A percentile compares a stretch with the other conserved stretches of the same genome.
Conservation (phyloP, 2,329 filamentous ascomycete species). For the Fusarium annulatum region DNA sequence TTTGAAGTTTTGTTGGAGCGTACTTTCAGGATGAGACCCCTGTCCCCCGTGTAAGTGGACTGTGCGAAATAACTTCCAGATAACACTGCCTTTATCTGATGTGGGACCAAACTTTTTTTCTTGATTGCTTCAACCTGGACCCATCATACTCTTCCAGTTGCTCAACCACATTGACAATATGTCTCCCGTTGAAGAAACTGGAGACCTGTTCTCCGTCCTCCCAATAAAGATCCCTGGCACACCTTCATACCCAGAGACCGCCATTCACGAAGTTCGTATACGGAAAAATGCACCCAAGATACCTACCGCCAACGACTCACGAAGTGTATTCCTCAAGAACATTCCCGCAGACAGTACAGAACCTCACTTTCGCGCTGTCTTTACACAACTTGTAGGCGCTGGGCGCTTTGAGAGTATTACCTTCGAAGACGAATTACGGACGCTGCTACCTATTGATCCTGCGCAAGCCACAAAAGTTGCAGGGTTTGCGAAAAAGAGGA, state of each 20-base stretch:
- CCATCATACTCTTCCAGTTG: not conserved
- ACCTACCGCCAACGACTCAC: constrained; percentile 76
- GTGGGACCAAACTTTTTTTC: constrained; percentile 40
- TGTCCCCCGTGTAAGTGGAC: constrained; percentile 12
- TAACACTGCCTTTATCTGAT: constrained; percentile 21
- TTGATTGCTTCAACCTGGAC: constrained; percentile 10
- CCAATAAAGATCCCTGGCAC: constrained; percentile 73
- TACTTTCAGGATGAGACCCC: not conserved
- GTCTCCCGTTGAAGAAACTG: constrained; percentile 41
- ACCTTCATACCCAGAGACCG: constrained; percentile 69
- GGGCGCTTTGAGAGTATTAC: constrained; percentile 81
- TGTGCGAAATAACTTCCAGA: constrained; percentile 6
- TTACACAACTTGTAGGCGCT: constrained; percentile 78
- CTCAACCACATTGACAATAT: constrained; percentile 37
- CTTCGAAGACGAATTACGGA: constrained; percentile 73
- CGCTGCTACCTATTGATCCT: constrained; percentile 56
- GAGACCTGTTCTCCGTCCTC: constrained; percentile 74
- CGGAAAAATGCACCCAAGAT: constrained; percentile 85
- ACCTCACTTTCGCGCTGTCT: constrained; percentile 78
- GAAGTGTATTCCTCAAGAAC: constrained; percentile 92
- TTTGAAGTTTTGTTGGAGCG: not conserved
- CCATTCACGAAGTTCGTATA: constrained; percentile 87
- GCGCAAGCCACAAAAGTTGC: constrained; percentile 58
- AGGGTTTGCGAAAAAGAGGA: constrained; percentile 55
- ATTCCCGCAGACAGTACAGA: constrained; percentile 86